Evolutionary conservation across 495 filamentous ascomycete species (phyloP), one percentile per base, ranked within the genome.

Genomic region (Xylaria castorea): DNA sequence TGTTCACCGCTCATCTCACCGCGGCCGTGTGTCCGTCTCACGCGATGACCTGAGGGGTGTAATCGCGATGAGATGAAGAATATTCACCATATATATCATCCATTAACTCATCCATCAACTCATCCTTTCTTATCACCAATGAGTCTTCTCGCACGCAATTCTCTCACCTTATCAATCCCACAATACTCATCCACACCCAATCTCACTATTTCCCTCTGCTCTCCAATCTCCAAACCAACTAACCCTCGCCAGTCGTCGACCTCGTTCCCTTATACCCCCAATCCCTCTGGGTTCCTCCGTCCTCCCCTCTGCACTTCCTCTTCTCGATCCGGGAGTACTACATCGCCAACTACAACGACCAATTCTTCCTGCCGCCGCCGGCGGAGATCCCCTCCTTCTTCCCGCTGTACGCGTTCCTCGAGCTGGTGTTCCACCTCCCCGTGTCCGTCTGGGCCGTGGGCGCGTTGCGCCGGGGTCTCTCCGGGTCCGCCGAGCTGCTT

Each of bases 271-370:
- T 91, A 51, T 93, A 91, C 74, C 93, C 92, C 2, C 51, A 82
- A 0, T 81, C 80, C 60, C 75, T 93, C 18, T 85, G 84, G 70
- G 83, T 86, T 2, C 73, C 83, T 2, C 78, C 75, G 1, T 73
- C 73, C 14, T 63, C 78, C 0, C 83, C 84, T 1, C 74, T 87
- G 5, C 82, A 85, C 76, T 73, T 89, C 76, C 84, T 91, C 65
- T 73, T 76, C 48, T 51, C 77, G 0, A 51, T 93, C 44, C 90
- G 91, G 44, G 74, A 80, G 0, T 91, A 84, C 81, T 94, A 95
- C 83, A 85, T 92, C 72, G 71, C 79, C 18, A 92, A 85, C 9
- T 93, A 91, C 83, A 88, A 89, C 51, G 94, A 97, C 81, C 92
- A 90, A 34, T 92, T 94, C 83, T 92, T 94, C 78, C 85, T 87